phyloP scores from a whole-genome alignment of 176 grass and related monocot species.

The Aegilops umbellulata region DNA sequence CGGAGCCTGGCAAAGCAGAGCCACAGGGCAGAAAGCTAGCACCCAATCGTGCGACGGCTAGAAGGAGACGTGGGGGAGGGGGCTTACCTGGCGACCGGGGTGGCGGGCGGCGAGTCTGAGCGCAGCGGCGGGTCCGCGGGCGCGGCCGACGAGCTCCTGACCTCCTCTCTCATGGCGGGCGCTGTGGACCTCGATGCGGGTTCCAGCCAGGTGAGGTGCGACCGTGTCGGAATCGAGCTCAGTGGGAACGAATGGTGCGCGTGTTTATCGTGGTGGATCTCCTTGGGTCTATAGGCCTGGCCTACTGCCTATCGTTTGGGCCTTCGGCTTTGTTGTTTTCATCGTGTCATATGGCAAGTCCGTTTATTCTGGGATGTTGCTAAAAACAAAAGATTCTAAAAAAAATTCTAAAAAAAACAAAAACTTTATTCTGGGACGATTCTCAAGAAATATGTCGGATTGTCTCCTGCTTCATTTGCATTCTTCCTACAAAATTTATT shows the following conservation, averaged over 20 bases:
- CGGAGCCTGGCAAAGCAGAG: background rate
- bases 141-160: slow-evolving; percentile 77
- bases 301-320: too few species aligned
- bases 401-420: too few species aligned
- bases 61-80: background rate
- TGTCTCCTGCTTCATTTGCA: too few species aligned
- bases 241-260: background rate
- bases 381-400: too few species aligned
- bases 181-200: slow-evolving; percentile 4
- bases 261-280: background rate
- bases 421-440: too few species aligned
- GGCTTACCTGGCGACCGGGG: slow-evolving; percentile 73
- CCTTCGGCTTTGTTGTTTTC: too few species aligned
- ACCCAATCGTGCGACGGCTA: background rate
- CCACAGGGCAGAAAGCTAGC: background rate
- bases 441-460: too few species aligned
- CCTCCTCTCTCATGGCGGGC: slow-evolving; percentile 80
- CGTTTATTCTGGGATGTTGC: too few species aligned
- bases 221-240: background rate
- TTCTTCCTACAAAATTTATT: too few species aligned
- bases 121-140: slow-evolving; percentile 62
- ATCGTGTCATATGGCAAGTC: too few species aligned
- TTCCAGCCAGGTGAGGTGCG: background rate
- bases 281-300: too few species aligned
- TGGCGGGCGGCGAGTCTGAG: slow-evolving; percentile 73